These are phyloP conservation scores for Erodium moschatum DNA, from an alignment of 441 rosid species.

Conservation along the genomic window DNA sequence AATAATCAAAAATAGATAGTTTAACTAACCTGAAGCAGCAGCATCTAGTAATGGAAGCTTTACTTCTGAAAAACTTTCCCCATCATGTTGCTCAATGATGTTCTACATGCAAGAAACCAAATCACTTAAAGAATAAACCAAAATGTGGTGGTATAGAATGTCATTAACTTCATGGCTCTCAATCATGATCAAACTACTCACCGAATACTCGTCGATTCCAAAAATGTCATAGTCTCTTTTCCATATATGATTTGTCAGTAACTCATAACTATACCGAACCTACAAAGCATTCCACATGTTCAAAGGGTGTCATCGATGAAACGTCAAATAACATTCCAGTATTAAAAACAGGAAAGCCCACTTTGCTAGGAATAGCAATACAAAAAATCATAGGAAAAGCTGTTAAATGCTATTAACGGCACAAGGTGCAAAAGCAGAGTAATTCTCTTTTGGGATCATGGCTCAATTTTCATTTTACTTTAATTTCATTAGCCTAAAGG, in stretches of 20 bases:
- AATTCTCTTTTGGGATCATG: neutral
- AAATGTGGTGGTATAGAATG: slow-evolving; percentile 1
- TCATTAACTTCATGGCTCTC: neutral
- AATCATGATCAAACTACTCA: slow-evolving; percentile 34
- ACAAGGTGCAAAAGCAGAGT: neutral
- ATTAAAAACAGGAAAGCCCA: neutral
- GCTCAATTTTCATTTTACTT: no score
- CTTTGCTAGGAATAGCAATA: neutral
- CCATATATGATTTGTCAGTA: slow-evolving; percentile 62
- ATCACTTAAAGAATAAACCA: slow-evolving; percentile 15
- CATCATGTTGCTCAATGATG: slow-evolving; percentile 40
- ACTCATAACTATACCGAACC: slow-evolving; percentile 77
- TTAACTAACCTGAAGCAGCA: slow-evolving; percentile 48
- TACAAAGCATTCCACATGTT: slow-evolving; percentile 28
- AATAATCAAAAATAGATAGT: slow-evolving; percentile 10
- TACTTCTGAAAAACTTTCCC: slow-evolving; percentile 39
- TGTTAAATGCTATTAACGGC: neutral
- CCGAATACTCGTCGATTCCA: slow-evolving; percentile 69
- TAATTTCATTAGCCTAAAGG: no score
- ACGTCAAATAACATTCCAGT: neutral
- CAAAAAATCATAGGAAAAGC: neutral
- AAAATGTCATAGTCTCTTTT: slow-evolving; percentile 78
- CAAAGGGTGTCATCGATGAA: slow-evolving; percentile 12
- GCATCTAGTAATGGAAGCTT: slow-evolving; percentile 52
- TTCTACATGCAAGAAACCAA: slow-evolving; percentile 41